Conservation (phyloP, 805 yeast genomes). For the Hanseniaspora lachancei region DNA sequence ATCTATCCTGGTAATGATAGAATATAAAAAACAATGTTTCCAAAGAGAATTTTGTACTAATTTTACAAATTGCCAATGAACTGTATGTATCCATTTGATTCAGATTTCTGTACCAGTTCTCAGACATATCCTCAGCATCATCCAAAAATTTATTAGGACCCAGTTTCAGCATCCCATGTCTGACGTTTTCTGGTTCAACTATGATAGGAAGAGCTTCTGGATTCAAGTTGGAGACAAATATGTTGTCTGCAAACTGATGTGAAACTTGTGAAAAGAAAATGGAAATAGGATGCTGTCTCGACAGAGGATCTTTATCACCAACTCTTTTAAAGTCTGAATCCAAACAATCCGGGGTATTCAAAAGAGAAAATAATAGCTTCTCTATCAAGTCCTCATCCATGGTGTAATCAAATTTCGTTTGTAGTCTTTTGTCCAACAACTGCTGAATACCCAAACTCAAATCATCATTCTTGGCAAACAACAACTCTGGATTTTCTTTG, state of each 20-base stretch:
- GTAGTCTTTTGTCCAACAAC: neutral
- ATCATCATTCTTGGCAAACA: neutral
- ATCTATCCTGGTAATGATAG: slow-evolving; percentile 63
- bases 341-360: slow-evolving; percentile 85
- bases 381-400: slow-evolving; percentile 23
- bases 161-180: slow-evolving; percentile 3
- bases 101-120: slow-evolving; percentile 9
- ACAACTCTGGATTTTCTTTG: neutral
- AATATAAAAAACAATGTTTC: slow-evolving; percentile 88
- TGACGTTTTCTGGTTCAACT: slow-evolving; percentile 1
- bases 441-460: neutral
- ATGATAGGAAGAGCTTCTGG: slow-evolving; percentile 10
- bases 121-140: slow-evolving; percentile 5
- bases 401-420: neutral
- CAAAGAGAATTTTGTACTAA: slow-evolving; percentile 59
- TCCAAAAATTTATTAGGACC: slow-evolving; percentile 6
- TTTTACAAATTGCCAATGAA: slow-evolving; percentile 38
- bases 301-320: slow-evolving; percentile 48
- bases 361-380: slow-evolving; percentile 58
- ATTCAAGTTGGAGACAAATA: slow-evolving; percentile 16
- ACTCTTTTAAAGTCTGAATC: slow-evolving; percentile 73
- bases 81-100: slow-evolving; percentile 23
- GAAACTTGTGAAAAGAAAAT: slow-evolving; percentile 62
- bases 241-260: slow-evolving; percentile 23
- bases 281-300: slow-evolving; percentile 78